Evolutionary conservation across 1,284 basidiomycete species (phyloP), one percentile per base, ranked within the genome.

Genomic region (Cryptococcus sp.): DNA sequence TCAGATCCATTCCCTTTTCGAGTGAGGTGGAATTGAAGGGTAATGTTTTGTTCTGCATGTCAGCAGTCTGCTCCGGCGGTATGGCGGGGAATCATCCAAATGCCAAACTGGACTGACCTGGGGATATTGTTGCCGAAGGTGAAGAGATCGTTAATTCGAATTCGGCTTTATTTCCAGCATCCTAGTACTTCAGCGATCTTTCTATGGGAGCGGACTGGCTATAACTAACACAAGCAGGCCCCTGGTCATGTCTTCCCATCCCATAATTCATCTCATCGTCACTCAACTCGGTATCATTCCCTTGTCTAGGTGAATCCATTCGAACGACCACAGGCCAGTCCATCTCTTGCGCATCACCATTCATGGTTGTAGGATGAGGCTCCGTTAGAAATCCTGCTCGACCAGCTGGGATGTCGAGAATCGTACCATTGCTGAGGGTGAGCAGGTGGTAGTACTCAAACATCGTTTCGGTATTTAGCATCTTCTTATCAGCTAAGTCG

Each of bases 401-500:
- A 4, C 62, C 62, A 14, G 62, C 58, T 2, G 63, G 62, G 2
- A 62, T 45, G 40, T 65, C 58, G 5, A 64, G 24, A 14, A 41
- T 46, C 2, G 56, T 54, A 1, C 62, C 62, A 23, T 65, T 60
- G 3, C 14, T 16, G 4, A 57, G 52, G 10, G 49, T 45, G 2
- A 64, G 16, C 1, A 44, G n/a, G 18, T 59, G 59, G 42, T 63
- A 64, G 24, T 62, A 64, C 40, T 66, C 62, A 19, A 60, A 55
- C n/a, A 56, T 23, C 4, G 41, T 52, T 45, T 67, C 65, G 2
- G 54, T 36, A 18, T 46, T 42, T 1, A 55, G 28, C 22, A 60
- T 49, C 59, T 40, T 7, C 37, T 18, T 40, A 14, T 18, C 21
- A 41, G 22, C 34, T 48, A 31, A 43, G 24, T 42, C 9, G 23